Conservation (phyloP, 257 asterid genomes). For the Jacaranda mimosifolia region DNA sequence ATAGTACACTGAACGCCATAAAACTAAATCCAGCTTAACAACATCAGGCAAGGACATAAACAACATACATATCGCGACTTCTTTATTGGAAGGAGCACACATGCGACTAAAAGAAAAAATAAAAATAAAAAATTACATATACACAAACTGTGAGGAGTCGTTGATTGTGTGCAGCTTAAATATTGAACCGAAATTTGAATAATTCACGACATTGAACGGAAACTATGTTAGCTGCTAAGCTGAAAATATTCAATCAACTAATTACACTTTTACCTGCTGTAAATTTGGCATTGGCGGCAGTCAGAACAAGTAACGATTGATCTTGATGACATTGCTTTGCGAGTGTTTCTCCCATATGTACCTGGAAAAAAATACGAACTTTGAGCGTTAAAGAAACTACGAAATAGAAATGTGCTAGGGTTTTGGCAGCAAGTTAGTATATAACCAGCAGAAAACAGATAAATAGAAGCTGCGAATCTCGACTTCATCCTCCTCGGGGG, state of each 20-base stretch:
- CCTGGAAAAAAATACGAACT: constrained; percentile 23
- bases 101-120: background rate
- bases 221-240: constrained; percentile 4
- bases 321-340: constrained; percentile 30
- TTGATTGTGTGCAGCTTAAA: background rate
- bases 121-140: background rate
- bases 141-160: background rate
- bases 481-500: constrained; percentile 47
- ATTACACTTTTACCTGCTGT: constrained; percentile 36
- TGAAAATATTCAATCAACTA: background rate
- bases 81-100: background rate
- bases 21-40: constrained; percentile 10
- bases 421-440: background rate
- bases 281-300: constrained; percentile 19
- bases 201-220: background rate
- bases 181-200: background rate
- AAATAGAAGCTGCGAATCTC: constrained; percentile 47
- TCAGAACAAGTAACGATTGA: background rate
- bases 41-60: background rate
- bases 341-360: constrained; percentile 21
- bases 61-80: background rate
- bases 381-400: constrained; percentile 7
- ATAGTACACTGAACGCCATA: constrained; percentile 9
- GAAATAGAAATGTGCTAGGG: constrained; percentile 33
- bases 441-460: constrained; percentile 44